Conservation (phyloP, 495 filamentous ascomycete genomes). For the Immersiella caudata region DNA sequence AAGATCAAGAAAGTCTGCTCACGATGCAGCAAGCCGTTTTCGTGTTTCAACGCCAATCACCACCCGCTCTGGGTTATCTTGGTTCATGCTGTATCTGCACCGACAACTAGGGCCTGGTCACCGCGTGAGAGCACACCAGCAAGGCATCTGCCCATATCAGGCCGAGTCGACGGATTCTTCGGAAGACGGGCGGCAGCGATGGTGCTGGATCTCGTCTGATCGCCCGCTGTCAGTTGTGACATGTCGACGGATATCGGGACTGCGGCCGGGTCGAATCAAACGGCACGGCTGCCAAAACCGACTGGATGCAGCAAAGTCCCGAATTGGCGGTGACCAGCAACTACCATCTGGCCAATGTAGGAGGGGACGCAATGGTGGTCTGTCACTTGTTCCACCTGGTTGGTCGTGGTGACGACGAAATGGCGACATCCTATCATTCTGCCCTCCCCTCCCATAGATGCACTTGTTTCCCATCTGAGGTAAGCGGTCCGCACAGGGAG, state of each 20-base stretch:
- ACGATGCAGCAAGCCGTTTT: constrained; percentile 14
- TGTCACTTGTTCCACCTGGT: background rate
- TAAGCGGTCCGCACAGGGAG: background rate
- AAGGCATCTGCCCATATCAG: constrained; percentile 6
- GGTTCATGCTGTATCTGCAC: constrained; percentile 16
- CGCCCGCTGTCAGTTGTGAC: constrained; percentile 7
- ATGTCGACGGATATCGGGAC: constrained; percentile 3
- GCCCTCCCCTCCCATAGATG: background rate
- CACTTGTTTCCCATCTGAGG: background rate
- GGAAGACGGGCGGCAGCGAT: background rate
- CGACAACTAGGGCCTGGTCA: background rate
- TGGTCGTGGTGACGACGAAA: background rate
- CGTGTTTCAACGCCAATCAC: constrained; percentile 16
- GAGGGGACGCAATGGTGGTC: background rate
- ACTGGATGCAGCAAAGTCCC: constrained; percentile 34
- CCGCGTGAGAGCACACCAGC: background rate
- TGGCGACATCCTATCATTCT: too few relatives aligned
- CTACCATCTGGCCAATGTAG: background rate
- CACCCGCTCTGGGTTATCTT: constrained; percentile 11
- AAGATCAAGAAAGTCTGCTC: constrained; percentile 13
- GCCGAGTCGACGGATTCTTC: background rate
- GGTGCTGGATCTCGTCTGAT: constrained; percentile 18
- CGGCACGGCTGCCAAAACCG: constrained; percentile 16
- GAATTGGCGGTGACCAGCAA: constrained; percentile 24
- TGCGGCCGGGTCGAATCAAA: constrained; percentile 20